Evolutionary conservation across 192 early-diverging fungal genomes (phyloP).

Genomic region (Bifiguratus adelaidae): DNA sequence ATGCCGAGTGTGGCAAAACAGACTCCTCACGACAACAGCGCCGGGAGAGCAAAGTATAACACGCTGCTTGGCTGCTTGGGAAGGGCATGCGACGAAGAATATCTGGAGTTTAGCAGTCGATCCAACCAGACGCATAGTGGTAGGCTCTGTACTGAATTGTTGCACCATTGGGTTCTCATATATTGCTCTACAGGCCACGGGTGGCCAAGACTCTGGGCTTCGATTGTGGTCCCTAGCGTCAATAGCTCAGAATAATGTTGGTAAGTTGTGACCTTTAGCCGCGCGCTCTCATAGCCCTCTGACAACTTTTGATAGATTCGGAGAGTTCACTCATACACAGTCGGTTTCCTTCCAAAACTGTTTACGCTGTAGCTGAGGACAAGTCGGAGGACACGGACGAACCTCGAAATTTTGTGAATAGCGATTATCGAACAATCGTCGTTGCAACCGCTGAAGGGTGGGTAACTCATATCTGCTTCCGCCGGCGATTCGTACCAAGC

Average conservation of each 20-base stretch:
- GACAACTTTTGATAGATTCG: too few relatives aligned
- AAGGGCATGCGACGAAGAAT: slow-evolving; percentile 71
- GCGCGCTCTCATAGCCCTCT: too few relatives aligned
- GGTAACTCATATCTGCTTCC: background rate
- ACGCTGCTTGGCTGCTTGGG: slow-evolving; percentile 60
- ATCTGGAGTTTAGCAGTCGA: slow-evolving; percentile 70
- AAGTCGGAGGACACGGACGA: too few relatives aligned
- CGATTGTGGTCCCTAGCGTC: slow-evolving; percentile 56
- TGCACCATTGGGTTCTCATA: background rate
- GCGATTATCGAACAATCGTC: slow-evolving; percentile 12
- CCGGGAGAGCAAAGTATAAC: slow-evolving; percentile 16
- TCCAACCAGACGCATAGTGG: slow-evolving; percentile 30
- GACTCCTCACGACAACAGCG: slow-evolving; percentile 12
- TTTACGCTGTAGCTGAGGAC: too few relatives aligned
- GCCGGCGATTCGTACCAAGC: background rate
- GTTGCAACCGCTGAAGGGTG: slow-evolving; percentile 30
- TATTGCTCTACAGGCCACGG: slow-evolving; percentile 35
- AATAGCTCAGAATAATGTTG: slow-evolving; percentile 37
- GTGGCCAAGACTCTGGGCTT: slow-evolving; percentile 75
- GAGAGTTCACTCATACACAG: too few relatives aligned
- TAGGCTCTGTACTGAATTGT: slow-evolving; percentile 6
- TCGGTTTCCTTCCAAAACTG: too few relatives aligned
- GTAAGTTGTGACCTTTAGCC: slow-evolving; percentile 7
- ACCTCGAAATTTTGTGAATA: slow-evolving; percentile 36
- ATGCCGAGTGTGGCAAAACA: slow-evolving; percentile 67